Evolutionary conservation across 148 eudicot genomes (phyloP).

Genomic region (Mesembryanthemum crystallinum): DNA sequence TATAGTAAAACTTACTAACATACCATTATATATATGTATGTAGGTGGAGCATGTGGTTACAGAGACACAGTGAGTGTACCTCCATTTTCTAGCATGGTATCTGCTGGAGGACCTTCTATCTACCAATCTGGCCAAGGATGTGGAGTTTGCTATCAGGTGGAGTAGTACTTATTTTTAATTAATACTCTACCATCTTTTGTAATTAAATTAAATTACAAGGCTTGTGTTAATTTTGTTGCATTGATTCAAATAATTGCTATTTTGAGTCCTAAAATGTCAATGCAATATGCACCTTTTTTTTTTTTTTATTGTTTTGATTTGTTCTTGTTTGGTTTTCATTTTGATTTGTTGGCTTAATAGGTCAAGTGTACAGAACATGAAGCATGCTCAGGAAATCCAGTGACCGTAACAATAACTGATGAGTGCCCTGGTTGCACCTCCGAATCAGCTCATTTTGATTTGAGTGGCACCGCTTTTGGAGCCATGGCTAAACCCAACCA

Average conservation of each 20-base stretch:
- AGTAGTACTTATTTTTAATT: no score
- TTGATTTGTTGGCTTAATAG: conserved; percentile 24
- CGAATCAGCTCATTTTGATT: conserved; percentile 53
- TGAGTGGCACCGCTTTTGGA: conserved; percentile 81
- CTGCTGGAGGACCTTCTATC: conserved; percentile 64
- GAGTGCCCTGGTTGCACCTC: conserved; percentile 57
- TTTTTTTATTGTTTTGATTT: background rate
- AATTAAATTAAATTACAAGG: no score
- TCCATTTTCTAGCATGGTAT: conserved; percentile 56
- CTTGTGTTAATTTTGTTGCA: no score
- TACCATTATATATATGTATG: background rate
- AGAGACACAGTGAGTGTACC: conserved; percentile 40
- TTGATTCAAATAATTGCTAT: no score
- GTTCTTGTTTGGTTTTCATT: no score
- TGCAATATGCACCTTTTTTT: background rate
- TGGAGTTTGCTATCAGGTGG: conserved; percentile 82
- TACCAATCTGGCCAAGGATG: conserved; percentile 55
- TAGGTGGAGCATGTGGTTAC: conserved; percentile 93
- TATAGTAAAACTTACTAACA: no score
- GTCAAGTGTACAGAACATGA: conserved; percentile 52
- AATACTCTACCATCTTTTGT: no score
- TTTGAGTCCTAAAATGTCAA: no score
- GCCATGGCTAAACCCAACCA: conserved; percentile 59
- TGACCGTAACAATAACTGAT: conserved; percentile 64
- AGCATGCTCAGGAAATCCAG: conserved; percentile 66